Evolutionary conservation across 441 rosid genomes (phyloP), one percentile per base, ranked within the genome.

Genomic region (Pelargonium fulgidum): DNA sequence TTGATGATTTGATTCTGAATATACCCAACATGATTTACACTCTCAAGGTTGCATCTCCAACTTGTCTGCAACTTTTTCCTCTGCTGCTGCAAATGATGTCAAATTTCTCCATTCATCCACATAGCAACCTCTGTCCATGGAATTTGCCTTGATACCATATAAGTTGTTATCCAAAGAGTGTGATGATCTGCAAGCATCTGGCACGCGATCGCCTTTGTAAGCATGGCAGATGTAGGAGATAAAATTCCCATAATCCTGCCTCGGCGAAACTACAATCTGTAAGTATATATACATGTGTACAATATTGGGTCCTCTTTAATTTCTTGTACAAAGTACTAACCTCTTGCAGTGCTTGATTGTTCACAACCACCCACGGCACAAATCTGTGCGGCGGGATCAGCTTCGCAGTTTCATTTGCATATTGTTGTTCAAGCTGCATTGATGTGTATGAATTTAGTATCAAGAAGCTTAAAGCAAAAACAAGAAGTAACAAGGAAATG

Each of bases 351-450:
- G 78, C 47, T 29, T 63, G 72, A 36, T 71, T 58, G 68, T 75
- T 62, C n/a, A 75, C 72, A 14, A 70, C 68, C 16, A 75, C 78
- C 75, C 78, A 75, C 10, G 78, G 75, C 12, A 75, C 78, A 26
- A 75, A 75, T 56, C 68, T 75, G 45, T 67, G 78, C 0, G 71
- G 68, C 6, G 75, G 78, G 14, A 67, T 75, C 14, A 75, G 78
- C 1, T 59, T 63, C 16, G 41, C 72, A 1, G 78, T 75, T 71
- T 71, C 72, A 9, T 39, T 68, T 3, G 68, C 78, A 9, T 70
- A 58, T 26, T 36, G 63, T 20, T 70, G 17, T 67, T 70, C 78
- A 2, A 75, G 70, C 78, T 75, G 75, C 19, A n/a, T 4, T 26
- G 33, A 26, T 7, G 2, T 13, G 10, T 42, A 17, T 69, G 64